Conservation (phyloP, 768 basidiomycete genomes). For the Sarcodon aspratus region DNA sequence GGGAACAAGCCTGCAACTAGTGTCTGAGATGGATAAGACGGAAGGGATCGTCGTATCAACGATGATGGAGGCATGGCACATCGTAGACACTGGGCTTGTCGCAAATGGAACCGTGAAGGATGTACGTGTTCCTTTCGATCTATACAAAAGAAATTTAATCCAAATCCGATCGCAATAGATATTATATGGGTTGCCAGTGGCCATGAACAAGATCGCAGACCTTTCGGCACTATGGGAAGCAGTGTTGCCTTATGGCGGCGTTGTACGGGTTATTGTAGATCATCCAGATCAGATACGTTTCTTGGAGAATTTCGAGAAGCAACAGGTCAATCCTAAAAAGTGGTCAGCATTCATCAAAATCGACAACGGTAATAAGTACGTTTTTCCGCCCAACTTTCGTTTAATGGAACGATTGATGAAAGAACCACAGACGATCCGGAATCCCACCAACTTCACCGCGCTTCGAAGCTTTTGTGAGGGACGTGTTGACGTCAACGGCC, state of each 20-base stretch:
- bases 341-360: constrained; percentile 82
- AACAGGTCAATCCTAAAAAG: constrained; percentile 23
- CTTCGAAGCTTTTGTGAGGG: constrained; percentile 44
- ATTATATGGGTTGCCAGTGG: constrained; percentile 69
- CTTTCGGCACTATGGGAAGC: constrained; percentile 48
- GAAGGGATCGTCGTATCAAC: constrained; percentile 72
- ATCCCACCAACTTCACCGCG: constrained; percentile 37
- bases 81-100: constrained; percentile 55
- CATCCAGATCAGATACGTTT: constrained; percentile 60
- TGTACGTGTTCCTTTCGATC: constrained; percentile 28
- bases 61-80: constrained; percentile 70
- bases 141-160: constrained; percentile 4
- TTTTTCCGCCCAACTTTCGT: constrained; percentile 1
- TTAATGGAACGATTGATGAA: constrained; percentile 7
- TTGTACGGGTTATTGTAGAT: constrained; percentile 63
- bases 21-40: constrained; percentile 39
- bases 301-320: constrained; percentile 47
- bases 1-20: constrained; percentile 60
- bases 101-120: constrained; percentile 68
- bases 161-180: constrained; percentile 33
- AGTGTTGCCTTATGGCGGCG: constrained; percentile 41
- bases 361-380: constrained; percentile 69
- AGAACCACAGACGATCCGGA: constrained; percentile 56
- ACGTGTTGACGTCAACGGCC: constrained; percentile 38
- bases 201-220: constrained; percentile 60